Evolutionary conservation across 768 basidiomycete species (phyloP), one percentile per base, ranked within the genome.

Genomic region (Pisolithus orientalis): DNA sequence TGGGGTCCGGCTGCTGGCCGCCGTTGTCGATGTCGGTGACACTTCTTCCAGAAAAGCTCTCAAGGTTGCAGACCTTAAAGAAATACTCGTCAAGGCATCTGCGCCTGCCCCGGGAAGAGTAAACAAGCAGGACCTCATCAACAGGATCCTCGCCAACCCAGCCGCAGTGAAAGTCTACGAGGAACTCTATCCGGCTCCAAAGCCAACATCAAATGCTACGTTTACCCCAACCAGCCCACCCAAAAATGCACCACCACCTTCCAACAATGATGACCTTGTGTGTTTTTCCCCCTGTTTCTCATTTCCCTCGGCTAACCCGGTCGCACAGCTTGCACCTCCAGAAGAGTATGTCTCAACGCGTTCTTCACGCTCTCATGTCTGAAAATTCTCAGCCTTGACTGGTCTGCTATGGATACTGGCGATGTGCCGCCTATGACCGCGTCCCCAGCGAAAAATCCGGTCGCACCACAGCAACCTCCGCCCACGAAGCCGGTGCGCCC

Each of bases 1-100:
- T 34, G 2, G 34, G 34, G 14, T 13, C 4, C 1, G 34, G 34
- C 34, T 13, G 34, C 34, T 34, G 28, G 5, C 34, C 5, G 34
- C 31, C 37, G 21, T 39, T 11, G 49, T 5, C 4, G 16, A 17
- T 39, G 44, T 47, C 52, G 52, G 53, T 47, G 1, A 54, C 21
- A 16, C 9, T n/a, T 31, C 21, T 3, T 47, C 50, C 34, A 76
- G 76, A 53, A 83, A 82, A 66, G 68, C 81, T 1, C 80, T 88
- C 72, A 87, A 85, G 66, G 86, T 87, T 63, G 75, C 77, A 34
- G 85, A 88, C 58, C 80, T 88, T 66, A 81, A 72, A 61, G 74
- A 79, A 52, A 78, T 87, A 54, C 80, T 87, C 62, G 40, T 72
- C 49, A 74, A 72, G 44, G 85, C 84, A 21, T 53, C 62, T 34